Conservation (phyloP, 2,329 filamentous ascomycete genomes). For the Periconia sp. region DNA sequence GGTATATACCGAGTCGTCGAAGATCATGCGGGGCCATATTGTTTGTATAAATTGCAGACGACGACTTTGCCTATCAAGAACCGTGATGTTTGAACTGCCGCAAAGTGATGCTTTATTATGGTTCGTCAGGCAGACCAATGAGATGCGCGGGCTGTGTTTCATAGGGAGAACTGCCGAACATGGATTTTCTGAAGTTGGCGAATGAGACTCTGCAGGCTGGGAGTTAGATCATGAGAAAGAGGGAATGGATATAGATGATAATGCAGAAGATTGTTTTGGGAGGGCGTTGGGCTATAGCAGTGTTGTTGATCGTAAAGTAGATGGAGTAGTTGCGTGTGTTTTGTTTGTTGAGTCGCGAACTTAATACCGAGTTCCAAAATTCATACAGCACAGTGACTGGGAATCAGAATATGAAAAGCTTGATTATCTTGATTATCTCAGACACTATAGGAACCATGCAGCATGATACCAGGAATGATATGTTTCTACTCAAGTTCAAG, state of each 20-base stretch:
- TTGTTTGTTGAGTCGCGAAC: too few species aligned
- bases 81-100: constrained; percentile 17
- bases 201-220: background rate
- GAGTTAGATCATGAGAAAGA: background rate
- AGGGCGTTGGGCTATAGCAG: background rate
- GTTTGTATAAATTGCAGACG: constrained; percentile 2
- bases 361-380: too few species aligned
- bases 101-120: constrained; percentile 23
- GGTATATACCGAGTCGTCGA: constrained; percentile 12
- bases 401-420: too few species aligned
- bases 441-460: too few species aligned
- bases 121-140: constrained; percentile 7
- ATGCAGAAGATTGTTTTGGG: background rate
- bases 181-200: background rate
- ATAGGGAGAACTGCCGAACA: constrained; percentile 1
- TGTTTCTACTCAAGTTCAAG: too few species aligned
- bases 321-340: too few species aligned
- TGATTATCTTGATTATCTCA: too few species aligned
- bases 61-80: constrained; percentile 13
- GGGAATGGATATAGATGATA: background rate
- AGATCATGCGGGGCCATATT: constrained; percentile 5
- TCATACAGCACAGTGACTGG: too few species aligned
- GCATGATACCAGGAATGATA: too few species aligned
- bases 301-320: too few species aligned
- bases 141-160: background rate